Conservation (phyloP, 768 basidiomycete genomes). For the Mycena chlorophos region DNA sequence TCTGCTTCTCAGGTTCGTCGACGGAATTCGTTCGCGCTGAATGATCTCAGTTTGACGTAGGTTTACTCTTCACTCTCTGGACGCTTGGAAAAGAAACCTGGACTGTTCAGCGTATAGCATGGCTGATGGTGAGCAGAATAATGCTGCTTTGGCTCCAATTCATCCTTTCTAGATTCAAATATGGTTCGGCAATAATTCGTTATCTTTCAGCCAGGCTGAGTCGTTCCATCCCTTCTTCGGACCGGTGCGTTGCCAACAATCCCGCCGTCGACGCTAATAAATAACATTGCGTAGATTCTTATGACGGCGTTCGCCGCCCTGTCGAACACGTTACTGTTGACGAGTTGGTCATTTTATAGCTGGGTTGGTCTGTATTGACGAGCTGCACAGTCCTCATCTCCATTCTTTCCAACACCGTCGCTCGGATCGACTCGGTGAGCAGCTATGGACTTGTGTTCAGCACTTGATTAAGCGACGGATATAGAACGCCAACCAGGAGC, state of each 20-base stretch:
- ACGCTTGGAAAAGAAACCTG: conserved; percentile 37
- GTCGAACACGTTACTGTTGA: conserved; percentile 75
- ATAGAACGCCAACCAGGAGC: conserved; percentile 49
- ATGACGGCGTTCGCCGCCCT: conserved; percentile 81
- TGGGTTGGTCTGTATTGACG: background rate
- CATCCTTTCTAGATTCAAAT: conserved; percentile 35
- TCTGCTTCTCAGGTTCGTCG: conserved; percentile 78
- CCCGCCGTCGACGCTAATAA: background rate
- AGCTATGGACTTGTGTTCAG: background rate
- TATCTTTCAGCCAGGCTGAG: conserved; percentile 48
- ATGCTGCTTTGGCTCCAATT: conserved; percentile 34
- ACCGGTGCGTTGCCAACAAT: conserved; percentile 38
- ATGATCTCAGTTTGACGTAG: background rate
- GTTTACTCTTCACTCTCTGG: conserved; percentile 47
- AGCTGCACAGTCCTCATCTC: conserved; percentile 77
- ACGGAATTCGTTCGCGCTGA: conserved; percentile 24
- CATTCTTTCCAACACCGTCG: conserved; percentile 88
- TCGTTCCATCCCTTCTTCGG: conserved; percentile 73
- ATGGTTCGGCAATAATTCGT: conserved; percentile 79
- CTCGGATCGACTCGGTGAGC: conserved; percentile 67
- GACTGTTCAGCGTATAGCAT: conserved; percentile 45
- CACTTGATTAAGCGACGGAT: conserved; percentile 38
- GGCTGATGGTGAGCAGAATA: conserved; percentile 64
- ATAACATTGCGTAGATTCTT: conserved; percentile 40
- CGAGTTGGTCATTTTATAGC: conserved; percentile 54